Percentiles rank a stretch among this genome's conserved stretches.
These are phyloP conservation scores for Sugiyamaella chiloensis DNA, from an alignment of 805 yeast genomes.

Conservation along the genomic window DNA sequence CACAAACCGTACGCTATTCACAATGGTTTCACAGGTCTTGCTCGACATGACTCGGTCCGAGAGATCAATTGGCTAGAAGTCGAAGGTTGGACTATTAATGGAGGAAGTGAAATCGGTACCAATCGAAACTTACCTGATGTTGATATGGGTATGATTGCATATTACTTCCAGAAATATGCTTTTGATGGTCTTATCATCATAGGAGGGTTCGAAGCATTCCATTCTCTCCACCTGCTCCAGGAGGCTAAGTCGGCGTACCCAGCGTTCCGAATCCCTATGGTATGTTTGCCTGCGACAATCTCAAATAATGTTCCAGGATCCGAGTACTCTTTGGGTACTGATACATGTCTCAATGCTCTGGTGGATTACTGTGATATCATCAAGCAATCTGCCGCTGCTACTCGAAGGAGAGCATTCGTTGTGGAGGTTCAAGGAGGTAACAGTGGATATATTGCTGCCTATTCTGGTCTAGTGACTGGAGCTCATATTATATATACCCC, in stretches of 20 bases:
- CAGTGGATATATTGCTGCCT: constrained; percentile 89
- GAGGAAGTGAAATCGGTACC: constrained; percentile 97
- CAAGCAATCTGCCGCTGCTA: constrained; percentile 91
- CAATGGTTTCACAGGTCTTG: constrained; percentile 90
- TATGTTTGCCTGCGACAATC: constrained; percentile 89
- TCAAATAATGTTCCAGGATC: constrained; percentile 99
- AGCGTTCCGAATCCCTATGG: constrained; percentile 90
- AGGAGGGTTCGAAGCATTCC: constrained; percentile 98
- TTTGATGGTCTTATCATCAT: constrained; percentile 87
- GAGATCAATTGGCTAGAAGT: constrained; percentile 79
- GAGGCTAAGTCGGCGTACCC: constrained; percentile 78
- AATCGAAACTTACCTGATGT: constrained; percentile 80
- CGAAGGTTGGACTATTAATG: constrained; percentile 81
- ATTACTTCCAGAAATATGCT: constrained; percentile 81
- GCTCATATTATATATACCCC: constrained; percentile 91
- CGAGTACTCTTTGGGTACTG: constrained; percentile 91
- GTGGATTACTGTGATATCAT: constrained; percentile 93
- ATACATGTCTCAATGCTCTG: constrained; percentile 89
- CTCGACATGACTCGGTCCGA: constrained; percentile 80
- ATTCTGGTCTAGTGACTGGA: constrained; percentile 80
- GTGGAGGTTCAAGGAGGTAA: constrained; percentile 99
- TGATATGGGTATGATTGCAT: constrained; percentile 89
- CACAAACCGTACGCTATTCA: constrained; percentile 87
- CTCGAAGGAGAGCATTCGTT: constrained; percentile 90
- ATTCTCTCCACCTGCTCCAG: constrained; percentile 75